phyloP scores from a whole-genome alignment of 176 grass and related monocot species.

The Rhynchospora breviuscula region DNA sequence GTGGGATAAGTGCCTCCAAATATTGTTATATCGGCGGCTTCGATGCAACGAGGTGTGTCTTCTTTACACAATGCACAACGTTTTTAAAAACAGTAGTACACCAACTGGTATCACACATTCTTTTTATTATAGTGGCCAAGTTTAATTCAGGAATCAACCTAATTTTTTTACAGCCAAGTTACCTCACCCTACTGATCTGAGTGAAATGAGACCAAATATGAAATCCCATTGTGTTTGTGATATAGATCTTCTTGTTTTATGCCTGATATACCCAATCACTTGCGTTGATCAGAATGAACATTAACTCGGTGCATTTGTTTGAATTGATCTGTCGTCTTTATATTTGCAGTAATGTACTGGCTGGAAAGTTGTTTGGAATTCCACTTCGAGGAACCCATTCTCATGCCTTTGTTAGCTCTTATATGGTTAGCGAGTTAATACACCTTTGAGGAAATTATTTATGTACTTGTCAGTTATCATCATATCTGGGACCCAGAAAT shows the following conservation, averaged over 20 bases:
- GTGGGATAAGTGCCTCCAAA: slow-evolving; percentile 98
- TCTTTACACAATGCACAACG: not conserved
- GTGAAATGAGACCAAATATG: not conserved
- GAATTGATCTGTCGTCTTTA: slow-evolving; percentile 30
- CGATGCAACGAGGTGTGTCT: slow-evolving; percentile 84
- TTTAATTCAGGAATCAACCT: not conserved
- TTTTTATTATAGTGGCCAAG: not conserved
- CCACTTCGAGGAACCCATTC: slow-evolving; percentile 98
- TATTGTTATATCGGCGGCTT: slow-evolving; percentile 97
- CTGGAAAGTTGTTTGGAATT: slow-evolving; percentile 93
- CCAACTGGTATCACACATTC: not conserved
- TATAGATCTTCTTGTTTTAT: not conserved
- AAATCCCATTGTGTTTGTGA: not conserved
- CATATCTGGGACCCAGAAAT: not conserved
- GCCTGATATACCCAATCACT: not conserved
- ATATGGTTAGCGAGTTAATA: slow-evolving; percentile 71
- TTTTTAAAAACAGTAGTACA: not conserved
- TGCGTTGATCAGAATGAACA: not conserved
- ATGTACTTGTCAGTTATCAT: not conserved
- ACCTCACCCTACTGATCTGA: not conserved
- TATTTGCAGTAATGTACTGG: slow-evolving; percentile 78
- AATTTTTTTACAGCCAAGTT: not conserved
- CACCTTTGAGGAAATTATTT: not conserved
- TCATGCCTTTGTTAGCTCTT: slow-evolving; percentile 99
- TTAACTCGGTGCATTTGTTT: not conserved